Base-by-base conservation (phyloP, 495 filamentous ascomycete species). In the Xylaria telfairii region DNA sequence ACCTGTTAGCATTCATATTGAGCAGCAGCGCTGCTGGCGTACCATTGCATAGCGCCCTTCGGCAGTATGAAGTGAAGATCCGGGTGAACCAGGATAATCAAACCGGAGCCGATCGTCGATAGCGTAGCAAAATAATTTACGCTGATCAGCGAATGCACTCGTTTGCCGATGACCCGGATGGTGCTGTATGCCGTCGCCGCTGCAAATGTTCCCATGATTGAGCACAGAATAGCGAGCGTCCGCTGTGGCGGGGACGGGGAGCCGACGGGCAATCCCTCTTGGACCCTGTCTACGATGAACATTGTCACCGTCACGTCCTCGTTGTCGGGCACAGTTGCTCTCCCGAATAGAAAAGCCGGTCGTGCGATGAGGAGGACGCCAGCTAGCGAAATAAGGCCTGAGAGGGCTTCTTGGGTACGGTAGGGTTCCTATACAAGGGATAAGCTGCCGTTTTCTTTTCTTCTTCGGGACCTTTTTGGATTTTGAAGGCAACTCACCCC, bases 281-380 rank as follows among this genome's bases (percentile, higher is more conserved):
- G 67, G 12, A 68, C 49, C 13, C 71, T 54, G 4, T 81, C 71
- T 30, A 77, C 74, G 41, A 80, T 72, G 47, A 77, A 76, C n/a
- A 75, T 21, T 71, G 68, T 59, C 64, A 37, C 30, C 37, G 60
- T 64, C 7, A 21, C 30, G 17, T 65, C 42, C 2, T 21, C 49
- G 5, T 68, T 60, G 7, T 66, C 26, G 63, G 65, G 19, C 59
- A 8, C n/a, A 39, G 64, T 21, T 19, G 69, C 15, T 7, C 32
- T 54, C 9, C 72, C 75, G 53, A 85, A 86, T 72, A 91, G 77
- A 39, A 82, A 89, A 66, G 82, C 77, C 0, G 93, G 93, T 17
- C 90, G 85, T 3, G 92, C 92, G 68, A 96, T 96, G 56, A 95
- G 82, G 10, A 95, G 82, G 0, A 96, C 92, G 0, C 93, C 93